These are phyloP conservation scores for Sclerotinia sclerotiorum DNA, from an alignment of 2,329 filamentous ascomycete genomes.

Conservation along the genomic window DNA sequence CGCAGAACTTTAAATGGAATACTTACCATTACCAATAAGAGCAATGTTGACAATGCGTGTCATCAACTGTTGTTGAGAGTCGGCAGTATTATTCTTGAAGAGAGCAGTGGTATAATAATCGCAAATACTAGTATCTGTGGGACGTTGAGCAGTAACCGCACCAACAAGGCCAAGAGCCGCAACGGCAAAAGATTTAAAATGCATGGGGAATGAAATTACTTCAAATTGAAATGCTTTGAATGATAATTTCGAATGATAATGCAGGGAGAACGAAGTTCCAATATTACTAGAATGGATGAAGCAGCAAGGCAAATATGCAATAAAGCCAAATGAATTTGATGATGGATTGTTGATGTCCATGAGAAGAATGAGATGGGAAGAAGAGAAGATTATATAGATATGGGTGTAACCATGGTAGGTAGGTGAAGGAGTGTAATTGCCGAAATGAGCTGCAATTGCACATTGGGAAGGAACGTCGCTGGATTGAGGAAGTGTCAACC, in stretches of 20 bases:
- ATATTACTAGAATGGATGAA: background rate
- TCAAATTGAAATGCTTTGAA: background rate
- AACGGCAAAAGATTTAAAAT: slow-evolving; percentile 31
- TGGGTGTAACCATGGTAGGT: background rate
- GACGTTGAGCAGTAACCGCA: slow-evolving; percentile 45
- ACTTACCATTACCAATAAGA: slow-evolving; percentile 60
- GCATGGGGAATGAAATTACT: slow-evolving; percentile 27
- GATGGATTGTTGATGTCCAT: background rate
- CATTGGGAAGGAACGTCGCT: background rate
- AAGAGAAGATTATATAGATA: background rate
- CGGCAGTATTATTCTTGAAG: slow-evolving; percentile 57
- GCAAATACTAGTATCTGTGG: slow-evolving; percentile 54
- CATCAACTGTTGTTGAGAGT: slow-evolving; percentile 56
- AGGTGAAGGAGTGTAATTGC: background rate
- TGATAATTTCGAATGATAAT: background rate
- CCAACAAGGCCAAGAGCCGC: slow-evolving; percentile 22
- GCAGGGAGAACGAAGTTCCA: background rate
- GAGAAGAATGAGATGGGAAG: background rate
- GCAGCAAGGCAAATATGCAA: background rate
- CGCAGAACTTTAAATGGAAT: background rate
- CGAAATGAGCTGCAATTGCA: background rate
- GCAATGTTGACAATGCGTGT: slow-evolving; percentile 61
- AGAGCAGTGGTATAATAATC: slow-evolving; percentile 64
- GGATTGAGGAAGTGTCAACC: background rate
- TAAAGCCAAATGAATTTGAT: background rate